Base-by-base conservation (phyloP, 2,329 filamentous ascomycete species). In the Pyrenochaeta sp. region DNA sequence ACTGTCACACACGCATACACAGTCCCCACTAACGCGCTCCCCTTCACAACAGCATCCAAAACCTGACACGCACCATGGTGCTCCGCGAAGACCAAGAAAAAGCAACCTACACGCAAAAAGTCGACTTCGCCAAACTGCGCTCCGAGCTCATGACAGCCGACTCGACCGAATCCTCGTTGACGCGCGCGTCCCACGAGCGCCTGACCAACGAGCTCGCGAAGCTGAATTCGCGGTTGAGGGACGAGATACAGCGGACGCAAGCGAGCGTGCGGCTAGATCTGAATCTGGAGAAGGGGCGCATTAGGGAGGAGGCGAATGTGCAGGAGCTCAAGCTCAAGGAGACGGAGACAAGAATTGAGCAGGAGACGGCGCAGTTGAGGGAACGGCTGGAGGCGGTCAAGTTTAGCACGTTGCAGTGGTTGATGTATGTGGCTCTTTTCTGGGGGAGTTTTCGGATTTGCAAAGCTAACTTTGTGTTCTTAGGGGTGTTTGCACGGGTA, bases 251-350 rank as follows among this genome's bases (percentile, higher is more conserved):
- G 45, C 83, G 94, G 29, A 97, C 94, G 3, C 93, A 97, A 74
- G 93, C 93, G 5, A 93, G 88, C 51, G 92, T 97, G 24, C 82
- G 93, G 48, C 77, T 99, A 31, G 94, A 99, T 72, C 76, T 99
- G 49, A 99, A 97, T 72, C 77, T 99, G 31, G 94, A 99, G 68
- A 99, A 99, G 77, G 94, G 94, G 10, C 83, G 94, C 51, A 99
- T 97, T 58, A 81, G 94, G 51, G 94, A 99, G 74, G 94, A 99
- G 78, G 91, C 92, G 13, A 95, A 96, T 57, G 88, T 89, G 44
- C 94, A 97, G 76, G 94, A 99, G 73, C 84, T 99, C 74, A 95
- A 96, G 78, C 90, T 99, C 65, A 96, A 96, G 78, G 94, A 99
- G 81, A 97, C 94, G 9, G 94, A 99, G 77, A 96, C 92, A 44